Evolutionary conservation across 2,329 filamentous ascomycete genomes (phyloP).

Genomic region (Monilinia aucupariae): DNA sequence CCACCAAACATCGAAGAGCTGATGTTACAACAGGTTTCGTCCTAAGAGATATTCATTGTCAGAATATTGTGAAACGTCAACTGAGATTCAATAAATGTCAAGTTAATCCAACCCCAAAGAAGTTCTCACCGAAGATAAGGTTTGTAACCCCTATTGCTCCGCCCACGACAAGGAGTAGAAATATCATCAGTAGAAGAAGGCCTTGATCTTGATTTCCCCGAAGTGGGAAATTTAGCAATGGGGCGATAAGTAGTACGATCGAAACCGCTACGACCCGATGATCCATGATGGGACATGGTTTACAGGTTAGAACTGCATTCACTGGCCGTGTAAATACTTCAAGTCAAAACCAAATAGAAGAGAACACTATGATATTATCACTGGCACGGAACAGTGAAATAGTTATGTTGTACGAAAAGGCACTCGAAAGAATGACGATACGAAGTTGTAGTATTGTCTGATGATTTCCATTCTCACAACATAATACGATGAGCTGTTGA

Average conservation of each 20-base stretch:
- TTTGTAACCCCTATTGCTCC: neutral
- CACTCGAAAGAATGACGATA: constrained; percentile 3
- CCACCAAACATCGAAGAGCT: constrained; percentile 26
- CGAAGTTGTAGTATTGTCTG: neutral
- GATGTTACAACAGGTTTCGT: constrained; percentile 17
- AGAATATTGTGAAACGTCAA: neutral
- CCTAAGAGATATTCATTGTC: neutral
- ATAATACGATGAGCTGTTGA: neutral
- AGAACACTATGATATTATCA: constrained; percentile 5
- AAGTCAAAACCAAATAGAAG: constrained; percentile 4
- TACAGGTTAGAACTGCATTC: neutral
- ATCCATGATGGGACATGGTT: constrained; percentile 14
- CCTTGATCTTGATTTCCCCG: constrained; percentile 5
- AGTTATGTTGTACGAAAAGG: constrained; percentile 2
- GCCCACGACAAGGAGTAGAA: neutral
- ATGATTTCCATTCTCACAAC: neutral
- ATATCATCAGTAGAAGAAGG: neutral
- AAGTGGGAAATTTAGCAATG: neutral
- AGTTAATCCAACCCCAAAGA: neutral
- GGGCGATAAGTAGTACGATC: neutral
- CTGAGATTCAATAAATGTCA: neutral
- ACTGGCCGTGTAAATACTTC: constrained; percentile 4
- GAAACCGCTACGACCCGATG: constrained; percentile 3
- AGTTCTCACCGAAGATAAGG: neutral
- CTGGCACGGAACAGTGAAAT: neutral